Conservation (phyloP, 192 early-diverging fungal species). For the Linnemannia schmuckeri region DNA sequence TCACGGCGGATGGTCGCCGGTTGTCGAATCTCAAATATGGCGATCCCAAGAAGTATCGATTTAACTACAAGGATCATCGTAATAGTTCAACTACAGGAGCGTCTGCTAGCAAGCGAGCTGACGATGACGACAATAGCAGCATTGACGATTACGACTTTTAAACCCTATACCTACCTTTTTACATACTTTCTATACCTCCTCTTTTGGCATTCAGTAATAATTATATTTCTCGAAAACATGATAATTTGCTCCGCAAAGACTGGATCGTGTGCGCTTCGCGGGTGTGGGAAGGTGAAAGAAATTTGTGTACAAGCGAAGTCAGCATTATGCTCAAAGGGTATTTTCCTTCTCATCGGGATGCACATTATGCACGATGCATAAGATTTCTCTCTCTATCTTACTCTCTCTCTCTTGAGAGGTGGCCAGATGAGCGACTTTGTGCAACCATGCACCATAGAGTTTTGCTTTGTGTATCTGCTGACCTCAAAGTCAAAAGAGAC, state of each 20-base stretch:
- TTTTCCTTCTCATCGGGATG: neutral
- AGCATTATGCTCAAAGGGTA: neutral
- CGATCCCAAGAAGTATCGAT: slow-evolving; percentile 11
- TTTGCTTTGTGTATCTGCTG: slow-evolving; percentile 31
- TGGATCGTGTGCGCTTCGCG: neutral
- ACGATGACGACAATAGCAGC: slow-evolving; percentile 23
- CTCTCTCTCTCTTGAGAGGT: neutral
- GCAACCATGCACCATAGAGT: slow-evolving; percentile 10
- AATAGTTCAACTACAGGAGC: neutral
- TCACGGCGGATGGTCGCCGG: neutral
- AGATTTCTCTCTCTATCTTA: neutral
- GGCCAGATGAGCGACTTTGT: slow-evolving; percentile 10
- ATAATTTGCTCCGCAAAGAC: neutral
- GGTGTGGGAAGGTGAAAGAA: neutral
- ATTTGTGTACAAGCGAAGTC: neutral
- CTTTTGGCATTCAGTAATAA: neutral
- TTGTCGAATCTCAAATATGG: slow-evolving; percentile 20
- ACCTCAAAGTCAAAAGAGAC: slow-evolving; percentile 3
- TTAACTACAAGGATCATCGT: slow-evolving; percentile 9
- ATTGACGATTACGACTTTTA: slow-evolving; percentile 53
- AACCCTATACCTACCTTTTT: neutral
- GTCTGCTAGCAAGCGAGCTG: neutral
- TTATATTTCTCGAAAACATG: neutral
- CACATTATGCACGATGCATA: neutral
- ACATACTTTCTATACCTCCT: neutral